A percentile compares a stretch with the other conserved stretches of the same genome.
Evolutionary conservation across 352 stramenopile genomes (phyloP).

Genomic region (Phytophthora tubulina): DNA sequence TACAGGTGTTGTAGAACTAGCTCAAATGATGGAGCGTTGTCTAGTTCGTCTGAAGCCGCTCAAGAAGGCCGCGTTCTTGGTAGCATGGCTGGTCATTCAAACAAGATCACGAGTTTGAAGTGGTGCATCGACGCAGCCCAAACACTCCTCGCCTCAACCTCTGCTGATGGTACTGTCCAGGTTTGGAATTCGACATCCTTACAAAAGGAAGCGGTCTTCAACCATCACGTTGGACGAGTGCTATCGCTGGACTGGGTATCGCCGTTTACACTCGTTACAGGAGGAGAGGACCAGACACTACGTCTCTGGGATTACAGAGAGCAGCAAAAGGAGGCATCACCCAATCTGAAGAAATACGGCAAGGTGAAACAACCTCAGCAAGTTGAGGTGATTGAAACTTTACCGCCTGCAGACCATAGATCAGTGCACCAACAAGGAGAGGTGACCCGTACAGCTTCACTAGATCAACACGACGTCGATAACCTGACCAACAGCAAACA

Average conservation of each 20-base stretch:
- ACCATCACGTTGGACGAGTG: constrained; percentile 60
- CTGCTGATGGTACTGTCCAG: constrained; percentile 58
- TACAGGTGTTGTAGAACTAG: constrained; percentile 37
- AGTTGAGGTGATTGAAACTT: constrained; percentile 11
- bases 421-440: constrained; percentile 2
- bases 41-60: constrained; percentile 1
- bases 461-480: too few relatives aligned
- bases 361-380: constrained; percentile 42
- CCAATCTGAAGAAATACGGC: constrained; percentile 31
- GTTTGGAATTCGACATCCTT: constrained; percentile 58
- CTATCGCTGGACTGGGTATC: constrained; percentile 68
- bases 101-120: constrained; percentile 54
- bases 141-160: constrained; percentile 58
- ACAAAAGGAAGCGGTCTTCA: constrained; percentile 47
- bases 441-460: not conserved
- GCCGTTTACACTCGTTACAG: constrained; percentile 54
- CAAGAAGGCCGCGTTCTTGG: constrained; percentile 29
- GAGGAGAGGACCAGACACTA: constrained; percentile 76
- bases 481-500: constrained; percentile 5
- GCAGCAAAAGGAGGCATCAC: constrained; percentile 27
- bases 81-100: constrained; percentile 47
- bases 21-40: not conserved
- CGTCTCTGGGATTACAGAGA: constrained; percentile 66
- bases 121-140: constrained; percentile 40
- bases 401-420: not conserved